Percentiles rank a stretch among this genome's conserved stretches.
Evolutionary conservation across 768 basidiomycete species (phyloP).

Genomic region (Mycena rosella): DNA sequence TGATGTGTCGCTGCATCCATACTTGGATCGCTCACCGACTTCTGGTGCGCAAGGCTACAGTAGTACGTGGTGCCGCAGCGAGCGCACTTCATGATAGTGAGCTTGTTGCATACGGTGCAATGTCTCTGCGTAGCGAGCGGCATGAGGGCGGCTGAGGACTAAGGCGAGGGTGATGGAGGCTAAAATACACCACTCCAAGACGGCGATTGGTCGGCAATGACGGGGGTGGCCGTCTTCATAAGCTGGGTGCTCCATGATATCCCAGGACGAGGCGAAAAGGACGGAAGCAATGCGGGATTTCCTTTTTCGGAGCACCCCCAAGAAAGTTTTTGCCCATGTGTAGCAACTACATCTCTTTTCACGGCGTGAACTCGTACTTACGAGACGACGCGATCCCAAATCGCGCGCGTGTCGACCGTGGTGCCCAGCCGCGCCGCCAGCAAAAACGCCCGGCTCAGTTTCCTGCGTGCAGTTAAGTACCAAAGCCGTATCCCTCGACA

Average conservation of each 20-base stretch:
- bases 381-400: slow-evolving; percentile 81
- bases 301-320: background rate
- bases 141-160: background rate
- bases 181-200: too few species aligned
- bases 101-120: background rate
- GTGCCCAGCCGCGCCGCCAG: slow-evolving; percentile 83
- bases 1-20: background rate
- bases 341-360: slow-evolving; percentile 6
- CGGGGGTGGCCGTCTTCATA: too few species aligned
- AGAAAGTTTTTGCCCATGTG: background rate
- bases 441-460: slow-evolving; percentile 86
- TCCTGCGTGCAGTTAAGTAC: slow-evolving; percentile 56
- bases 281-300: too few species aligned
- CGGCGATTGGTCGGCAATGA: too few species aligned
- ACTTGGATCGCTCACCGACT: background rate
- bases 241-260: too few species aligned
- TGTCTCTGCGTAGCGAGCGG: background rate
- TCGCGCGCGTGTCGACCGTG: slow-evolving; percentile 73
- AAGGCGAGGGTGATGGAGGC: too few species aligned
- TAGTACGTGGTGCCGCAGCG: background rate
- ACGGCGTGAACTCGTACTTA: slow-evolving; percentile 52
- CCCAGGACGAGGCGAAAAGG: too few species aligned
- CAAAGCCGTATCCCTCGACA: background rate
- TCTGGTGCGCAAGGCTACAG: slow-evolving; percentile 2
- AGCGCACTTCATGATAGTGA: background rate